Evolutionary conservation across 2,329 filamentous ascomycete species (phyloP), one percentile per base, ranked within the genome.

Genomic region (Tolypocladium paradoxum): DNA sequence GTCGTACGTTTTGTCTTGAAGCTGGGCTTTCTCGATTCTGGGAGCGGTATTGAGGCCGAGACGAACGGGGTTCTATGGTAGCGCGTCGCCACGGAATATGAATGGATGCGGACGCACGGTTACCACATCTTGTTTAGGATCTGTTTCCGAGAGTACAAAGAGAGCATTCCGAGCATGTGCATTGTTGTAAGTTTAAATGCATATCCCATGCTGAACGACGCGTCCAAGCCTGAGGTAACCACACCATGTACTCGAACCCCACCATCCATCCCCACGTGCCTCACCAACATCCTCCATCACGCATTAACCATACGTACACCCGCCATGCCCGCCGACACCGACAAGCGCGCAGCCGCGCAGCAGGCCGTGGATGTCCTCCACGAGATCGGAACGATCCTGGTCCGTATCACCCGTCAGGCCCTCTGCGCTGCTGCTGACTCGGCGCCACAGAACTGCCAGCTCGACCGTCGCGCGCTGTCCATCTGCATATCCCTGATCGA

Each of bases 401-500:
- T 96, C 22, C 12, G 45, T 12, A 7, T 6, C n/a, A 1, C 24
- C 12, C 18, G n/a, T 27, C 18, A 1, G 4, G 3, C 36, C 7
- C 36, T 31, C 47, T 18, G 20, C 49, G 24, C 38, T 45, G n/a
- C 27, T 18, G 45, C 55, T 58, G 33, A 59, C 51, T 11, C 51
- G 46, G 40, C 34, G 48, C 57, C 14, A 1, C 37, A 97, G 92
- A 96, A 97, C 72, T 96, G 92, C 57, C 83, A 95, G 58, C 83
- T 99, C 47, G 91, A 96, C 69, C 84, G 92, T 34, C 86, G 90
- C 52, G 90, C 91, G 22, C 77, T 99, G 20, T 96, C 91, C 3
- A 88, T 96, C 57, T 99, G 93, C 70, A 92, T 97, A 55, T 96
- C 90, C 52, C 81, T 99, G 69, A 95, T 99, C 61, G 93, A 99